phyloP scores from a whole-genome alignment of 371 early-diverging fungal genomes.

The Coelomomyces lativittatus region DNA sequence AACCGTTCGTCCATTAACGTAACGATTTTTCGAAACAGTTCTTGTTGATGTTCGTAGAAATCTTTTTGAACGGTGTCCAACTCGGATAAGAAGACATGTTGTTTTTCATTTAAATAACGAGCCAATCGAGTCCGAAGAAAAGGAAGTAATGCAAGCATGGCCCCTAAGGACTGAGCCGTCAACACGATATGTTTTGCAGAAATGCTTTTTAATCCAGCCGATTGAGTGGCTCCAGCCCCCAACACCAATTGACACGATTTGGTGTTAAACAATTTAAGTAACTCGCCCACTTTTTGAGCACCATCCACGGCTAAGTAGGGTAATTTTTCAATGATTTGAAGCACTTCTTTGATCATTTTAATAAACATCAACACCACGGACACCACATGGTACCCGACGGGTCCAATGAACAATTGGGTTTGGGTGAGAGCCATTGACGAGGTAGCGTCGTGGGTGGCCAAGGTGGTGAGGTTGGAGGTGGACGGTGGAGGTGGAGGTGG shows the following conservation, averaged over 20 bases:
- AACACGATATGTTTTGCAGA: slow-evolving; percentile 83
- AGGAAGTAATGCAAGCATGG: slow-evolving; percentile 67
- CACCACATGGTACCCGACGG: slow-evolving; percentile 57
- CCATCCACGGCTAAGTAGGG: slow-evolving; percentile 58
- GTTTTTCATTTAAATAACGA: slow-evolving; percentile 48
- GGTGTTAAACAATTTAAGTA: slow-evolving; percentile 73
- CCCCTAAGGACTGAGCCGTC: slow-evolving; percentile 71
- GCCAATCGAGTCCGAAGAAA: slow-evolving; percentile 51
- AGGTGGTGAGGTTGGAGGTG: not conserved
- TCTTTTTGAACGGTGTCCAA: slow-evolving; percentile 66
- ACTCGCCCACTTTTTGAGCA: slow-evolving; percentile 61
- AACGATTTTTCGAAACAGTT: slow-evolving; percentile 67
- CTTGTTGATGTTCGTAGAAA: slow-evolving; percentile 65
- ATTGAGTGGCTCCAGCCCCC: slow-evolving; percentile 83
- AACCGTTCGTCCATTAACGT: slow-evolving; percentile 80
- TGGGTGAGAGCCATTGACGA: not conserved
- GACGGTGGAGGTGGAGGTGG: not conserved
- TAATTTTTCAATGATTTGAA: slow-evolving; percentile 56
- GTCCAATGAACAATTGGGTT: slow-evolving; percentile 28
- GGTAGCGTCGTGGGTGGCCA: not conserved
- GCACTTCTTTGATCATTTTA: slow-evolving; percentile 71
- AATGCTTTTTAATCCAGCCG: slow-evolving; percentile 83
- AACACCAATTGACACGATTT: slow-evolving; percentile 80
- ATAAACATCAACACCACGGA: slow-evolving; percentile 63
- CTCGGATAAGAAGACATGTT: slow-evolving; percentile 54